These are phyloP conservation scores for Lachnellula arida DNA, from an alignment of 2,329 filamentous ascomycete genomes.

Conservation along the genomic window DNA sequence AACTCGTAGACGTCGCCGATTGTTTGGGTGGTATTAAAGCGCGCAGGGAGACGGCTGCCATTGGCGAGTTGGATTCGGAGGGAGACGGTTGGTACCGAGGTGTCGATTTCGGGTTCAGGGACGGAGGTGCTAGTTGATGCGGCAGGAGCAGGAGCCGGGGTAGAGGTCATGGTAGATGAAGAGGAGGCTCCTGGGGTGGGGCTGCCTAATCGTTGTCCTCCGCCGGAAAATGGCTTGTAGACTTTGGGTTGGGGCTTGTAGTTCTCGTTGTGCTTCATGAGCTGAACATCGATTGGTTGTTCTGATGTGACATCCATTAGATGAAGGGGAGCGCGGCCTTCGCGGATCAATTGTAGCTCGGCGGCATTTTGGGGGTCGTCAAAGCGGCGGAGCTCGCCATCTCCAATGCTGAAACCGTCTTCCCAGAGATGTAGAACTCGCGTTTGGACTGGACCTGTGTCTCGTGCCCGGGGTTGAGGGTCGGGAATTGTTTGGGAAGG, in stretches of 20 bases:
- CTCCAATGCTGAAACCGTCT: conserved; percentile 81
- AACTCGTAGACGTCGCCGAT: conserved; percentile 75
- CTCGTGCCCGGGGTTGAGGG: conserved; percentile 38
- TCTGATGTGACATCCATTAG: conserved; percentile 72
- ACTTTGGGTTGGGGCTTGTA: conserved; percentile 69
- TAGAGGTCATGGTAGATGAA: conserved; percentile 33
- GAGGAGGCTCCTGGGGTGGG: conserved; percentile 62
- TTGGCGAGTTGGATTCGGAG: conserved; percentile 76
- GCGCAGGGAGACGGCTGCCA: conserved; percentile 69
- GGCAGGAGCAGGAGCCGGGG: conserved; percentile 35
- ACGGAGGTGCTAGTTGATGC: conserved; percentile 31
- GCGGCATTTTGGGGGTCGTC: conserved; percentile 71
- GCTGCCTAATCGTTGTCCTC: conserved; percentile 70
- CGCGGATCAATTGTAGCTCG: conserved; percentile 70
- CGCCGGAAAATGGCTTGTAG: conserved; percentile 70
- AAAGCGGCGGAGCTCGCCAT: conserved; percentile 72
- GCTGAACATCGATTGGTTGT: conserved; percentile 73
- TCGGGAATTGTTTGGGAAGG: conserved; percentile 66
- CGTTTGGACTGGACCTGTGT: conserved; percentile 44
- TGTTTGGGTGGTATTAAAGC: conserved; percentile 77
- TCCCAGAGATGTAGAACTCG: conserved; percentile 75
- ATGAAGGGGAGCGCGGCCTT: conserved; percentile 70
- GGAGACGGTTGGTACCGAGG: conserved; percentile 61
- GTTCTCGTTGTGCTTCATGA: conserved; percentile 66
- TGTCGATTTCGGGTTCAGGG: conserved; percentile 50